Evolutionary conservation across 164 flowering plant species (phyloP), one percentile per base, ranked within the genome.

Genomic region (Hamamelis virginiana): DNA sequence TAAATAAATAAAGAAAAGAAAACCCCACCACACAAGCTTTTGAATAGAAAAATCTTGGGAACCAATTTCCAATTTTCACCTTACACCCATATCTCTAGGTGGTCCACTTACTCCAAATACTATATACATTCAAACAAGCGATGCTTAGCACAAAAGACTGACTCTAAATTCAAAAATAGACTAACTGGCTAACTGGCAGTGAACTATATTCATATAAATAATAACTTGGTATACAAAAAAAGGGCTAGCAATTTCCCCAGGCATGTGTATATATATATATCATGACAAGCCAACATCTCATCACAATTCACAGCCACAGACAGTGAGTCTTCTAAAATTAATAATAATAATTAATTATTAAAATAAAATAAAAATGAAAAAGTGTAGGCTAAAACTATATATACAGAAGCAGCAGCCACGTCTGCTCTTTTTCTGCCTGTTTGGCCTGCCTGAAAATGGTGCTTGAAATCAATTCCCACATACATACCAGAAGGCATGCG

Each of bases 401-500:
- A n/a, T n/a, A n/a, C n/a, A n/a, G n/a, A n/a, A 28, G 58, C 59
- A 72, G 72, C 66, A 52, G 73, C 74, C 78, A 76, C 74, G 70
- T 73, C 71, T 68, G 33, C 25, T 43, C 56, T 61, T 65, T 68
- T 63, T 43, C 55, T 56, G 65, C 61, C 41, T 16, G n/a, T 59
- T 46, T 53, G 67, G 74, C 69, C 66, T 74, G 65, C 55, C 72
- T 65, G 63, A 51, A 68, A 73, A 70, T 67, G 67, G 67, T 25
- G 28, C 65, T 4, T 51, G 56, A 67, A 47, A 18, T 25, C 62
- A 62, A 58, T 47, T 58, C 59, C 69, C 27, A n/a, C n/a, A n/a
- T 6, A 33, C 1, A 8, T 23, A 68, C 64, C 67, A 43, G 56
- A 65, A 75, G 64, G 75, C 76, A 66, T 70, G 76, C 77, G 28